Conservation (phyloP, 306 rosid species). For the Cyclanthera cordifolia region DNA sequence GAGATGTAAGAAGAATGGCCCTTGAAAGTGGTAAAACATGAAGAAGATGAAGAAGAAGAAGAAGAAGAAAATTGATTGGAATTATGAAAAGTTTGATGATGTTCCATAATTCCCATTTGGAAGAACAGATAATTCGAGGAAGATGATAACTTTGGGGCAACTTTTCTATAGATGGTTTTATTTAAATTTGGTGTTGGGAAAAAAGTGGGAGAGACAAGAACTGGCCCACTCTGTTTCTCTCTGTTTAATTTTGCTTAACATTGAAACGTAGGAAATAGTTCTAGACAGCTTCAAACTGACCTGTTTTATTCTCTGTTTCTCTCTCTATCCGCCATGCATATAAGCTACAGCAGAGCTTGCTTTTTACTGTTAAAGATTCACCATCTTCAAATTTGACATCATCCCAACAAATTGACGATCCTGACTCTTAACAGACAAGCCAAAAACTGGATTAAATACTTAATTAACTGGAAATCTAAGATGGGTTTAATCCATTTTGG, state of each 20-base stretch:
- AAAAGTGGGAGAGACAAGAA: constrained; percentile 13
- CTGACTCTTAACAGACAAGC: too few relatives aligned
- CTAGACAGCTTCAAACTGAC: constrained; percentile 5
- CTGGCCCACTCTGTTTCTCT: constrained; percentile 2
- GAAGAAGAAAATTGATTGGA: background rate
- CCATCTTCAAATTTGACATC: constrained; percentile 7
- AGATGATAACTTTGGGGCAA: background rate
- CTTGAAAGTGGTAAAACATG: constrained; percentile 50
- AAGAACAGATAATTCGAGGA: constrained; percentile 10
- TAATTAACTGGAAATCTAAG: background rate
- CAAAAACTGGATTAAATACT: background rate
- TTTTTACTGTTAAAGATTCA: background rate
- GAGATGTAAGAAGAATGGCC: constrained; percentile 48
- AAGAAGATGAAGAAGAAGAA: constrained; percentile 31
- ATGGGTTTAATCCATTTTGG: background rate
- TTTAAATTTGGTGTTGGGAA: background rate
- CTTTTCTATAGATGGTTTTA: constrained; percentile 12
- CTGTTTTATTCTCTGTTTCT: background rate
- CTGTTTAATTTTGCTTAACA: background rate
- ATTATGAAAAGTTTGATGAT: constrained; percentile 20
- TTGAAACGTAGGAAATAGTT: constrained; percentile 5
- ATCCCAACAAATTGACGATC: too few relatives aligned
- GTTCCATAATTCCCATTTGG: constrained; percentile 46
- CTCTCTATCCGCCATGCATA: constrained; percentile 5
- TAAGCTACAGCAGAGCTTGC: background rate